Evolutionary conservation across 805 yeast species (phyloP).

Genomic region (Ogataea haglerorum): DNA sequence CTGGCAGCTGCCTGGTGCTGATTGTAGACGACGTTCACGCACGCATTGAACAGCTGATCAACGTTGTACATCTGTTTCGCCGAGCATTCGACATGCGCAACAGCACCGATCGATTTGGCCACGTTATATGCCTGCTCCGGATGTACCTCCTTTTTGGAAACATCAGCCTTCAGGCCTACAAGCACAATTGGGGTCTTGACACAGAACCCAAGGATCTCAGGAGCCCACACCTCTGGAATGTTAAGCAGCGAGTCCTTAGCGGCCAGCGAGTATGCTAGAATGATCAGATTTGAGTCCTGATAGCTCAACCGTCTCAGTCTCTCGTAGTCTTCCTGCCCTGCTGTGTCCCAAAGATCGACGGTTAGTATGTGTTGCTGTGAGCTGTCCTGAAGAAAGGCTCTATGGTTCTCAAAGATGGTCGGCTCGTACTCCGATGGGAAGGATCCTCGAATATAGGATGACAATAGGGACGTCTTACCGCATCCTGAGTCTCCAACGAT

Average conservation of each 20-base stretch:
- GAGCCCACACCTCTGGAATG: constrained; percentile 80
- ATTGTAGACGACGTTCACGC: constrained; percentile 36
- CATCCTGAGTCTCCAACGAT: constrained; percentile 99
- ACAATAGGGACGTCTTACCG: constrained; percentile 92
- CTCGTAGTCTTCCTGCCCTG: constrained; percentile 92
- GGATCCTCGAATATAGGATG: constrained; percentile 91
- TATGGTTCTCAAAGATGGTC: constrained; percentile 92
- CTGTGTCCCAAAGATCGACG: constrained; percentile 92
- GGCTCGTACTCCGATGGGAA: constrained; percentile 98
- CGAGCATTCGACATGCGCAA: constrained; percentile 74
- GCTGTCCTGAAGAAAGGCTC: constrained; percentile 89
- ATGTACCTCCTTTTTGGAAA: constrained; percentile 36
- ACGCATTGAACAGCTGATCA: constrained; percentile 57
- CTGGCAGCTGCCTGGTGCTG: constrained; percentile 14
- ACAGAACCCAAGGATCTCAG: constrained; percentile 81
- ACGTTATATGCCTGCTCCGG: constrained; percentile 25
- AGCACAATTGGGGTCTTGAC: constrained; percentile 73
- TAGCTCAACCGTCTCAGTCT: constrained; percentile 82
- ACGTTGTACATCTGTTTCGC: constrained; percentile 70
- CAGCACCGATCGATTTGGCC: constrained; percentile 54
- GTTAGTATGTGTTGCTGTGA: constrained; percentile 82
- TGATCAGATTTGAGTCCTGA: constrained; percentile 73
- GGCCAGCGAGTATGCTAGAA: constrained; percentile 74
- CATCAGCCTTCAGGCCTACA: constrained; percentile 81
- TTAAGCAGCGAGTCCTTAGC: constrained; percentile 61